Evolutionary conservation across 352 stramenopile genomes (phyloP).

Genomic region (Plasmopara muralis): DNA sequence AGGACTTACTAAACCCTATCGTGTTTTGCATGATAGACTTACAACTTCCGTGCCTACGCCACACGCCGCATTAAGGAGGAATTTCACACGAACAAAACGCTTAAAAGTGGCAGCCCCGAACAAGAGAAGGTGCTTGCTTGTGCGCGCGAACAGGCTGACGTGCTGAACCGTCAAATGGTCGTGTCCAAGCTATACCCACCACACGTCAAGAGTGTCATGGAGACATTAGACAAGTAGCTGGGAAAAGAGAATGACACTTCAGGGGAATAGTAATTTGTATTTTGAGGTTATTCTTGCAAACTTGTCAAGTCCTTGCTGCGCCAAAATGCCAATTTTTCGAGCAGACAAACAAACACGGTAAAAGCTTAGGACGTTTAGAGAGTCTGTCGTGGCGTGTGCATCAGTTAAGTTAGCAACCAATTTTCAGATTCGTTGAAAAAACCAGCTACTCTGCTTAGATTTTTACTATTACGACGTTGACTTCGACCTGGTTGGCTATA

Average conservation of each 20-base stretch:
- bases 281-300: background rate
- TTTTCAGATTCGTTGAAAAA: background rate
- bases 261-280: background rate
- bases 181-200: conserved; percentile 68
- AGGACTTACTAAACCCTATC: background rate
- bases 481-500: conserved; percentile 10
- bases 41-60: conserved; percentile 72
- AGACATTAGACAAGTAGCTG: conserved; percentile 22
- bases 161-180: conserved; percentile 56
- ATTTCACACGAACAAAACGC: conserved; percentile 60
- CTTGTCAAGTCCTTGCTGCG: background rate
- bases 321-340: background rate
- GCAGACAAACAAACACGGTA: background rate
- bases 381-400: background rate
- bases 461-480: conserved; percentile 13
- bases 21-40: conserved; percentile 27
- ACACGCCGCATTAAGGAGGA: conserved; percentile 59
- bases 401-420: no score
- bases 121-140: conserved; percentile 42
- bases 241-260: no score
- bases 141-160: conserved; percentile 39
- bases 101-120: conserved; percentile 37
- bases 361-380: no score
- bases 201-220: conserved; percentile 61
- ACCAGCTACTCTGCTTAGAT: conserved; percentile 2